Percentiles rank a stretch among this genome's conserved stretches.
phyloP scores from a whole-genome alignment of 2,329 filamentous ascomycete genomes.

The Celoporthe dispersa region DNA sequence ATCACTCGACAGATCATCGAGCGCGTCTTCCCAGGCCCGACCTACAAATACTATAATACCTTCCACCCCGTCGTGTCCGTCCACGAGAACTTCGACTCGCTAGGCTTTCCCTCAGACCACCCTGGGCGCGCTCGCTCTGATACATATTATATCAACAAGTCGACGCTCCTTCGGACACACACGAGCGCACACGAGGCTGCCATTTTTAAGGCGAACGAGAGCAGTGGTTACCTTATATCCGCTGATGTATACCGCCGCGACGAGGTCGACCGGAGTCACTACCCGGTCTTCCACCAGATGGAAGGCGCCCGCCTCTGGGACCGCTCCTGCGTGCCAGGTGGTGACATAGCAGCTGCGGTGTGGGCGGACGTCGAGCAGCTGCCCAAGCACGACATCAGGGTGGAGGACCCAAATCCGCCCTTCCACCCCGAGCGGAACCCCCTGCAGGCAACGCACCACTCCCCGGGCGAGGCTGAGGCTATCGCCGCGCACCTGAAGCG shows the following conservation, averaged over 20 bases:
- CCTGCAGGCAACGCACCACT: constrained; percentile 73
- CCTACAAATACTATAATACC: constrained; percentile 76
- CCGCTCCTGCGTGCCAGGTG: constrained; percentile 60
- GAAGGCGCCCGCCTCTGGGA: constrained; percentile 93
- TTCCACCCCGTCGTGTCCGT: constrained; percentile 85
- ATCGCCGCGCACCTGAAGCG: constrained; percentile 85
- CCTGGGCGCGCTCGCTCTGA: constrained; percentile 86
- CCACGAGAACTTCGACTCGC: constrained; percentile 92
- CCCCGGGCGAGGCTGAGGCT: constrained; percentile 76
- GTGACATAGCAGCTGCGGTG: constrained; percentile 67
- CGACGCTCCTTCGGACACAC: constrained; percentile 87
- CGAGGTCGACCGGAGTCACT: constrained; percentile 92
- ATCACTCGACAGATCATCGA: constrained; percentile 94
- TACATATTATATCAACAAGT: constrained; percentile 91
- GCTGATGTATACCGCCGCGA: constrained; percentile 96
- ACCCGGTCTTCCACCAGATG: constrained; percentile 98
- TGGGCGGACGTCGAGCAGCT: constrained; percentile 72
- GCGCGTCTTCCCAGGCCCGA: constrained; percentile 76
- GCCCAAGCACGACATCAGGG: constrained; percentile 73
- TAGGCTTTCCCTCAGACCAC: constrained; percentile 87
- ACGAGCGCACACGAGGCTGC: constrained; percentile 92
- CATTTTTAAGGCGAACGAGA: constrained; percentile 73
- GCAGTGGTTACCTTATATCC: constrained; percentile 83
- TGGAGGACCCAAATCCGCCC: constrained; percentile 83
- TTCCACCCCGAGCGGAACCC: constrained; percentile 82